Evolutionary conservation across 225 moss, liverwort and hornwort genomes (phyloP).

Genomic region (Marchantia polymorpha): DNA sequence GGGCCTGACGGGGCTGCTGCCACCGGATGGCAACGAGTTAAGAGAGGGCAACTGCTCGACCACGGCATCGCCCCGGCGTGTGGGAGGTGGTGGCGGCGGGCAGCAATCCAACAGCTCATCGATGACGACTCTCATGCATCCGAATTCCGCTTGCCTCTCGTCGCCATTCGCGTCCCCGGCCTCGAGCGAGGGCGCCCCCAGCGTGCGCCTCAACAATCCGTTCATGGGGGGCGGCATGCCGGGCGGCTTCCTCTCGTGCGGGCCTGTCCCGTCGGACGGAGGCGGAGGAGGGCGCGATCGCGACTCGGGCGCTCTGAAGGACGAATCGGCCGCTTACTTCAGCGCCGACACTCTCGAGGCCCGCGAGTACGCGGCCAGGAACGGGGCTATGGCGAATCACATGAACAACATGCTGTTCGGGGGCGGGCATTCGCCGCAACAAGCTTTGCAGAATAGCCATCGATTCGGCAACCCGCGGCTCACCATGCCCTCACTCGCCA

Average conservation of each 20-base stretch:
- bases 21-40: constrained; percentile 67
- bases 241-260: constrained; percentile 61
- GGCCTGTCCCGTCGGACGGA: constrained; percentile 32
- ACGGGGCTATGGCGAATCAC: constrained; percentile 49
- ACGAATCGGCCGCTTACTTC: constrained; percentile 80
- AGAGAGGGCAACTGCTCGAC: constrained; percentile 98
- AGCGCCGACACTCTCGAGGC: constrained; percentile 92
- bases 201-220: constrained; percentile 67
- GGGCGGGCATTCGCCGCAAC: constrained; percentile 51
- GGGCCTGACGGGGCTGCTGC: constrained; percentile 76
- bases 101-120: constrained; percentile 97
- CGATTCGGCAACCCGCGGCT: constrained; percentile 61
- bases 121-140: constrained; percentile 90
- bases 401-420: constrained; percentile 88
- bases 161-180: constrained; percentile 89
- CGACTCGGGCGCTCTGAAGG: constrained; percentile 58
- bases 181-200: constrained; percentile 88
- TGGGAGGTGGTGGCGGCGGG: constrained; percentile 39
- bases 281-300: constrained; percentile 54
- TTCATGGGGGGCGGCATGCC: constrained; percentile 64
- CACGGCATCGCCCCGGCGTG: constrained; percentile 87
- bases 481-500: constrained; percentile 77
- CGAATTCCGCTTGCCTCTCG: constrained; percentile 60
- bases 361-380: constrained; percentile 59
- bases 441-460: constrained; percentile 49